Base-by-base conservation (phyloP, 2,329 filamentous ascomycete genomes). In the Venturia aucupariae region DNA sequence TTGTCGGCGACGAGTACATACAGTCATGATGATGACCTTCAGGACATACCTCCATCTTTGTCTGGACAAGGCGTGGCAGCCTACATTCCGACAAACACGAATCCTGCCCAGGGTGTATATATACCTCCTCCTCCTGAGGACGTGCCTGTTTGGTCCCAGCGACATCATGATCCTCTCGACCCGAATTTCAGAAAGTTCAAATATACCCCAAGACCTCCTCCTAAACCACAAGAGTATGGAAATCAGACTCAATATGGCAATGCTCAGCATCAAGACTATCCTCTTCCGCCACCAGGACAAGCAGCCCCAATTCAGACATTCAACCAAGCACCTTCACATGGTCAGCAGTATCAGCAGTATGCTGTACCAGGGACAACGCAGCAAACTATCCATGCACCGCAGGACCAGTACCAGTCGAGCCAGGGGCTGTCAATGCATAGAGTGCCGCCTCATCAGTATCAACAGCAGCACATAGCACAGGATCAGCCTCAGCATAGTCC, bases 21-120 rank as follows among this genome's bases (percentile, higher is more conserved):
- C 65, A 71, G 72, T 19, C 67, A 68, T 46, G 69, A 68, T 8
- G 54, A 64, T 19, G 35, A 19, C 68, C 71, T 42, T 72, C 75
- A 65, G 70, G 72, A 60, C 72, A 72, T 8, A 72, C 72, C 11
- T 71, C 73, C 39, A 24, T 57, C 51, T 57, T 64, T 74, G 32
- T 70, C 70, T 4, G 72, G 72, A 6, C 72, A 74, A 64, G 72
- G 72, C 71, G 8, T 35, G n/a, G 72, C 74, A 54, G 68, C 70
- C n/a, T 75, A 74, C 46, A 68, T 73, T 17, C 70, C 72, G 4
- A 68, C 68, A 19, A 74, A 75, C 22, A 71, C 72, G 6, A 74
- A 75, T 39, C 72, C 71, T n/a, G 68, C 72, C 66, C 71, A 73
- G 5, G 72, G 73, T 24, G 71, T 72, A 10, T 75, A 75, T 62